phyloP scores from a whole-genome alignment of 2,329 filamentous ascomycete genomes.

The Sphaerulina populicola region DNA sequence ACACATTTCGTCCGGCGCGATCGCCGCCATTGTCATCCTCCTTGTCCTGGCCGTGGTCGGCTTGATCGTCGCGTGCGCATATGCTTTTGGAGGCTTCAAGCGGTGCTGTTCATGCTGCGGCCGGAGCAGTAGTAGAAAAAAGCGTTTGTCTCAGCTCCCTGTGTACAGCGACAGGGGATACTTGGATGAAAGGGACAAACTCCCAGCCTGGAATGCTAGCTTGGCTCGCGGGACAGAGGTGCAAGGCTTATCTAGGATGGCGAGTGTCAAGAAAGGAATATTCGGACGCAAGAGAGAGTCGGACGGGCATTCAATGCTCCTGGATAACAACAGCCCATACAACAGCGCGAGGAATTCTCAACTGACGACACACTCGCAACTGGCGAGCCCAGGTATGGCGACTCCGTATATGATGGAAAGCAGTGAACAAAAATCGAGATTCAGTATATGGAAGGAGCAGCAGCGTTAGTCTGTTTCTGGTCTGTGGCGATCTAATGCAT shows the following conservation, averaged over 20 bases:
- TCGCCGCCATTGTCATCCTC: conserved; percentile 7
- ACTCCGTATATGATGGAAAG: conserved; percentile 1
- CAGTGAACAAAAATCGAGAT: neutral
- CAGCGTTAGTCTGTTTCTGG: neutral
- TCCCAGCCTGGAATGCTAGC: conserved; percentile 11
- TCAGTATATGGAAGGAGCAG: conserved; percentile 2
- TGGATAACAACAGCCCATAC: neutral
- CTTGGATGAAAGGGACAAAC: conserved; percentile 7
- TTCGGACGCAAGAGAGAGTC: neutral
- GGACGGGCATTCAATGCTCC: conserved; percentile 3
- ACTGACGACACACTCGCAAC: neutral
- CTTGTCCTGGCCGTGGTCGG: conserved; percentile 3
- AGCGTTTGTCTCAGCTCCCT: conserved; percentile 5
- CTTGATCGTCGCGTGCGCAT: conserved; percentile 5
- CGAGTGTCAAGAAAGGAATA: conserved; percentile 7
- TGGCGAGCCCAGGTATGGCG: neutral
- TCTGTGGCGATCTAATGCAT: neutral
- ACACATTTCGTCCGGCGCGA: neutral
- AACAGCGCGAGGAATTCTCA: conserved; percentile 6
- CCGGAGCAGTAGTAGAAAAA: conserved; percentile 6
- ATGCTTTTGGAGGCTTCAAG: conserved; percentile 8
- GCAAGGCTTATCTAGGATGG: conserved; percentile 5
- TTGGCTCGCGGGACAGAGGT: conserved; percentile 1
- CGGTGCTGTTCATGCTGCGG: conserved; percentile 7
- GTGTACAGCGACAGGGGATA: conserved; percentile 6